Conservation (phyloP, 345 rosid species). For the Heritiera fomes region DNA sequence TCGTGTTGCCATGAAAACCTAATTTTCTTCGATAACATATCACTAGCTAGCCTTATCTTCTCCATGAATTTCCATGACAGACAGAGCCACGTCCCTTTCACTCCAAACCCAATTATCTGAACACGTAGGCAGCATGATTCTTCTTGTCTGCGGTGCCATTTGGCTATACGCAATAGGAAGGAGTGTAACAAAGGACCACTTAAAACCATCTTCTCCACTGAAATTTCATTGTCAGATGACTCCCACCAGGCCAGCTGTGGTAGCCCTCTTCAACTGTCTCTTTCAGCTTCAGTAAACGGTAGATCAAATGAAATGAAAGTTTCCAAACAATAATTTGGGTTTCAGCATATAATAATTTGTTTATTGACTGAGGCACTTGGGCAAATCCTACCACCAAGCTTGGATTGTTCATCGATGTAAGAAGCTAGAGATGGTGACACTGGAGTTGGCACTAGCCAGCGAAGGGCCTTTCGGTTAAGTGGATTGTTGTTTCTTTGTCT, state of each 20-base stretch:
- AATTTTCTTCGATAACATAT: conserved; percentile 1
- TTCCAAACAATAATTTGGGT: neutral
- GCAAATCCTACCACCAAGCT: neutral
- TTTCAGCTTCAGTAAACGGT: neutral
- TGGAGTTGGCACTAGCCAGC: neutral
- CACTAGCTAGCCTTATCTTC: conserved; percentile 21
- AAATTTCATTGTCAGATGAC: neutral
- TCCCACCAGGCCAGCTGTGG: conserved; percentile 1
- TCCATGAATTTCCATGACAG: neutral
- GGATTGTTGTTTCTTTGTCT: neutral
- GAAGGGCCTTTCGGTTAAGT: neutral
- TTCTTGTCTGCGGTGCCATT: conserved; percentile 7
- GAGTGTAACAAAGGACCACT: neutral
- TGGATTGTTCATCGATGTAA: neutral
- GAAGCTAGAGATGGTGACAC: neutral
- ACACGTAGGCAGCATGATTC: neutral
- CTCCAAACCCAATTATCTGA: neutral
- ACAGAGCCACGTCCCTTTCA: neutral
- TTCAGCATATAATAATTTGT: too few species aligned
- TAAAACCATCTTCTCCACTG: neutral
- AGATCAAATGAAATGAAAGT: neutral
- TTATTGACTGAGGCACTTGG: conserved; percentile 4
- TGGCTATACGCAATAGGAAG: conserved; percentile 1
- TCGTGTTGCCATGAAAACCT: conserved; percentile 1
- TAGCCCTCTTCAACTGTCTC: conserved; percentile 8